These are phyloP conservation scores for Phaffia tasmanica DNA, from an alignment of 768 basidiomycete species.

Conservation along the genomic window DNA sequence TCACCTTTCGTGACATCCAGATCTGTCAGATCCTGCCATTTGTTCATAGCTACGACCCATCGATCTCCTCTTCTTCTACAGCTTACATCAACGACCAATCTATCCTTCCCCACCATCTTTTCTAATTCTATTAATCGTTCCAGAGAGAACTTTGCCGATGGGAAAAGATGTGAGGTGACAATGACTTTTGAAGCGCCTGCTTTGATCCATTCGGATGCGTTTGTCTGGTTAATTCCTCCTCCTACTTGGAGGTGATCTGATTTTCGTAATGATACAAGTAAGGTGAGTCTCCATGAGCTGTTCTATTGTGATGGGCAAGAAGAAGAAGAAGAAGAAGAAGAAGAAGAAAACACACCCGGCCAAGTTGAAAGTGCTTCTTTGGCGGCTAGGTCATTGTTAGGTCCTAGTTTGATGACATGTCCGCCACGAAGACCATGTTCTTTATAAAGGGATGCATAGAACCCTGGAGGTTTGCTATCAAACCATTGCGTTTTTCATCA, in stretches of 20 bases:
- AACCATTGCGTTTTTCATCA: neutral
- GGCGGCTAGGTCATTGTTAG: constrained; percentile 81
- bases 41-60: constrained; percentile 97
- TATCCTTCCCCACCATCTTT: constrained; percentile 62
- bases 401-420: constrained; percentile 92
- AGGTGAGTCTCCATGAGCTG: too few relatives aligned
- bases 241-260: constrained; percentile 77
- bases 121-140: constrained; percentile 57
- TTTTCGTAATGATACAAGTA: neutral
- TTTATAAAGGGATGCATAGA: constrained; percentile 71
- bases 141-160: constrained; percentile 63
- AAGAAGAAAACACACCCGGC: constrained; percentile 49
- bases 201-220: constrained; percentile 73
- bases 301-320: neutral
- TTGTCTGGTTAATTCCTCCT: constrained; percentile 73
- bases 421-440: constrained; percentile 62
- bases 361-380: constrained; percentile 68
- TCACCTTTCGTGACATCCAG: constrained; percentile 77
- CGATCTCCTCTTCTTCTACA: constrained; percentile 63
- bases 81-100: constrained; percentile 86
- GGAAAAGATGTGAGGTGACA: constrained; percentile 94
- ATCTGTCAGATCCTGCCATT: constrained; percentile 93
- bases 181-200: constrained; percentile 93
- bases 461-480: constrained; percentile 58
- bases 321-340: neutral